Percentiles rank a stretch among this genome's conserved stretches.
phyloP scores from a whole-genome alignment of 306 rosid genomes.

The Delonix regia region DNA sequence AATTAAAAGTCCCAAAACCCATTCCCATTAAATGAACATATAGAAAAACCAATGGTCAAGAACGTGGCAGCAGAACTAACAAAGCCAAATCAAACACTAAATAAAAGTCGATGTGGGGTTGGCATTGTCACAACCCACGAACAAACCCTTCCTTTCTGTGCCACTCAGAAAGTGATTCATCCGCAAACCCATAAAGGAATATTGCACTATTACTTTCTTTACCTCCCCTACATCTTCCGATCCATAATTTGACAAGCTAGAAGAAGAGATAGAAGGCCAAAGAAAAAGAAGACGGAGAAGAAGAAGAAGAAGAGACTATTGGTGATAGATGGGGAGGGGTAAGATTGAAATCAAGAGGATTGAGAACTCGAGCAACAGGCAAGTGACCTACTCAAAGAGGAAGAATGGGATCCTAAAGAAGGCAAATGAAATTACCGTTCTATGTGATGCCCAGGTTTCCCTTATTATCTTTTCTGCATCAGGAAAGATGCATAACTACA shows the following conservation, averaged over 20 bases:
- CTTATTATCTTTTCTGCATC: conserved; percentile 56
- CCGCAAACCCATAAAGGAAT: conserved; percentile 61
- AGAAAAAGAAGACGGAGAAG: background rate
- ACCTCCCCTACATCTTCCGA: conserved; percentile 20
- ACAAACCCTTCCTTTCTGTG: conserved; percentile 51
- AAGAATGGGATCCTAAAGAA: conserved; percentile 74
- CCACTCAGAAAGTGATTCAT: conserved; percentile 60
- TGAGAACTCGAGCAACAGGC: conserved; percentile 76
- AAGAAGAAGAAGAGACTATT: background rate
- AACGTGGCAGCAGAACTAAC: conserved; percentile 30
- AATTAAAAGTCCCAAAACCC: background rate
- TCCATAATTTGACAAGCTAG: conserved; percentile 30
- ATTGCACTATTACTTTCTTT: conserved; percentile 27
- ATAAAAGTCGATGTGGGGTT: conserved; percentile 42
- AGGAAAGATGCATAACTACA: conserved; percentile 64
- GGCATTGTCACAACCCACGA: conserved; percentile 54
- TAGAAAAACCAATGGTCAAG: conserved; percentile 46
- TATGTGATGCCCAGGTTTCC: conserved; percentile 78
- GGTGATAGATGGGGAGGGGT: conserved; percentile 73
- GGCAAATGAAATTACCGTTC: conserved; percentile 77
- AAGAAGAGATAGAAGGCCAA: background rate
- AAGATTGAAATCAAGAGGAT: conserved; percentile 93
- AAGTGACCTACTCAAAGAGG: conserved; percentile 81
- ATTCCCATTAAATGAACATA: background rate
- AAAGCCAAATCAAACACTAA: conserved; percentile 34